Evolutionary conservation across 208 protist genomes (phyloP).

Genomic region (Trypanosoma grayi): DNA sequence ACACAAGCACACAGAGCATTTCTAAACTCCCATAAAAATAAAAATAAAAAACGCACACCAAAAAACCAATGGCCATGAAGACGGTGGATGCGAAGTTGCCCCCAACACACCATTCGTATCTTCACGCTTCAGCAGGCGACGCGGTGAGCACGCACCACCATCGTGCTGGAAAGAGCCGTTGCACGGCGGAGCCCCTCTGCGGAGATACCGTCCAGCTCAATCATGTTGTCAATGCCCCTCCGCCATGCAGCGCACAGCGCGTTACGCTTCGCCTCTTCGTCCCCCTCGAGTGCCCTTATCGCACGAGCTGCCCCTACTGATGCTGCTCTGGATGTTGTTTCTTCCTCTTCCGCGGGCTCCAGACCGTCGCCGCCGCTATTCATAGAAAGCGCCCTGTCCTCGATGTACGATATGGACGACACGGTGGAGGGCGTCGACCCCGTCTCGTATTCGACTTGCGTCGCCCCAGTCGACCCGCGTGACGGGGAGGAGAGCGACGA

Average conservation of each 20-base stretch:
- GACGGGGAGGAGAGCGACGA: no score
- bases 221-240: slow-evolving; percentile 4
- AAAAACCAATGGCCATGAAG: neutral
- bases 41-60: neutral
- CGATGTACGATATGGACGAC: no score
- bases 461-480: no score
- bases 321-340: no score
- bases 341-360: neutral
- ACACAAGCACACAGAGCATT: neutral
- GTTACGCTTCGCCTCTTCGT: neutral
- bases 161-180: neutral
- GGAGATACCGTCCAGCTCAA: slow-evolving; percentile 9
- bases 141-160: neutral
- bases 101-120: neutral
- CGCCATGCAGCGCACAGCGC: neutral
- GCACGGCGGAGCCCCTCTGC: neutral
- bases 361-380: no score
- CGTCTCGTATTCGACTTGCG: no score
- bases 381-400: no score
- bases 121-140: neutral
- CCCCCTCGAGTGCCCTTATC: neutral
- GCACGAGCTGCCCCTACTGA: neutral
- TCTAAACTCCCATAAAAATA: neutral
- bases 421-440: no score
- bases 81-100: neutral